Evolutionary conservation across 1,284 basidiomycete genomes (phyloP), one percentile per base, ranked within the genome.

Genomic region (Entoloma clypeatum): DNA sequence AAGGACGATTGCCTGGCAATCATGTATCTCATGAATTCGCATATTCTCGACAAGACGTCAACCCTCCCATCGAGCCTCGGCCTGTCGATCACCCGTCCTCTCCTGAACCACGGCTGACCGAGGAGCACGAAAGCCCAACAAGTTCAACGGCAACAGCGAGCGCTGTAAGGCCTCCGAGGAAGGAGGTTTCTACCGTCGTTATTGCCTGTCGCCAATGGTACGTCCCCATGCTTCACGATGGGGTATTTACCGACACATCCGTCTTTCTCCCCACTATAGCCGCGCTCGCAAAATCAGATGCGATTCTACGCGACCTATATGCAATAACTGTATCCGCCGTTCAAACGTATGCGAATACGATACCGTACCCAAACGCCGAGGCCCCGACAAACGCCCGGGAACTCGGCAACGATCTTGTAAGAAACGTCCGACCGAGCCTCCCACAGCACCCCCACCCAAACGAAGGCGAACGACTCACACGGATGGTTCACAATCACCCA

Each of bases 261-360:
- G 55, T 59, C 43, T 47, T 50, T 44, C 39, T 49, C 48, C 53
- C 48, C n/a, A 52, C 49, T 49, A 51, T 64, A 82, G 86, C 62
- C 86, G 86, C 47, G 71, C 75, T 47, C 79, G 85, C 61, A 89
- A 89, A 71, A 88, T 88, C 55, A 79, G 82, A 45, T 89, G 85
- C 68, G 86, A 88, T 63, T 88, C 85, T 40, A 82, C 79, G 29
- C 72, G 85, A 55, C 85, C 85, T 49, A 71, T 75, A 47, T 89
- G 85, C 68, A 75, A 82, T 65, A 88, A 87, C 62, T 88, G 85
- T 63, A 67, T 75, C 59, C 79, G 84, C 54, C 73, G 86, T 54
- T 76, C 73, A 52, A 86, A 85, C 61, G 69, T 73, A 42, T 87
- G 84, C 63, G 75, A 81, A 61, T 89, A 88, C 61, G 86, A 89